Conservation (phyloP, 2,329 filamentous ascomycete species). For the Verticillium zaregamsianum region DNA sequence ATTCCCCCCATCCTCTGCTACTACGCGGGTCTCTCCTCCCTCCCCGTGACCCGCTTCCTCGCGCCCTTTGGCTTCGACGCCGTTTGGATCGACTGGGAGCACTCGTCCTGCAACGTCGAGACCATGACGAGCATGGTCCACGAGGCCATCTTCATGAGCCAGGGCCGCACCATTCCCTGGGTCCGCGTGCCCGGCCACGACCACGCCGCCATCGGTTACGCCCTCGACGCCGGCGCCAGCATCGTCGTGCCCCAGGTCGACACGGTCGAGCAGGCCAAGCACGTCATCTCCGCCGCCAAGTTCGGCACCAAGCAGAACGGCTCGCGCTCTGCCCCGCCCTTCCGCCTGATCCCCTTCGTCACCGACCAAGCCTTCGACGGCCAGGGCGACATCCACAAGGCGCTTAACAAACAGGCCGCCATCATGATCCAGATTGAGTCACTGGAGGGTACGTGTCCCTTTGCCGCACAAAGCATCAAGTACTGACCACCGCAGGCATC, state of each 20-base stretch:
- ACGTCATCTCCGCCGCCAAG: constrained; percentile 37
- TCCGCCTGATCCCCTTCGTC: constrained; percentile 33
- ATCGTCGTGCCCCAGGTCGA: constrained; percentile 43
- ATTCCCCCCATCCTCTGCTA: constrained; percentile 38
- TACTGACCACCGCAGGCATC: constrained; percentile 21
- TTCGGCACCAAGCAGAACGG: constrained; percentile 35
- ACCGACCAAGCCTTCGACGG: constrained; percentile 30
- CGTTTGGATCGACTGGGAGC: constrained; percentile 45
- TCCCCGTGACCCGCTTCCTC: constrained; percentile 33
- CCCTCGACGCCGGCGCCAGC: constrained; percentile 43
- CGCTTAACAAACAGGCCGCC: constrained; percentile 41
- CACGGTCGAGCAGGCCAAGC: constrained; percentile 39
- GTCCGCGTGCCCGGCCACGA: constrained; percentile 42
- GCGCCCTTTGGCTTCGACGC: constrained; percentile 38
- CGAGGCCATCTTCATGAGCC: constrained; percentile 40
- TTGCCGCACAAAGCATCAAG: neutral
- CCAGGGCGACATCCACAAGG: constrained; percentile 28
- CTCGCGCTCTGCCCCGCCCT: constrained; percentile 40
- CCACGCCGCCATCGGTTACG: constrained; percentile 41
- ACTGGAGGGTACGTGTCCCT: constrained; percentile 18
- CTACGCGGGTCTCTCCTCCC: constrained; percentile 34
- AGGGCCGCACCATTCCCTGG: constrained; percentile 38
- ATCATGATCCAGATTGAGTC: constrained; percentile 45
- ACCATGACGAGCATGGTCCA: constrained; percentile 47
- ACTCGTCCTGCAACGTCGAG: constrained; percentile 39